Percentiles rank a stretch among this genome's conserved stretches.
These are phyloP conservation scores for Solanum ossicruentum DNA, from an alignment of 257 asterid genomes.

Conservation along the genomic window DNA sequence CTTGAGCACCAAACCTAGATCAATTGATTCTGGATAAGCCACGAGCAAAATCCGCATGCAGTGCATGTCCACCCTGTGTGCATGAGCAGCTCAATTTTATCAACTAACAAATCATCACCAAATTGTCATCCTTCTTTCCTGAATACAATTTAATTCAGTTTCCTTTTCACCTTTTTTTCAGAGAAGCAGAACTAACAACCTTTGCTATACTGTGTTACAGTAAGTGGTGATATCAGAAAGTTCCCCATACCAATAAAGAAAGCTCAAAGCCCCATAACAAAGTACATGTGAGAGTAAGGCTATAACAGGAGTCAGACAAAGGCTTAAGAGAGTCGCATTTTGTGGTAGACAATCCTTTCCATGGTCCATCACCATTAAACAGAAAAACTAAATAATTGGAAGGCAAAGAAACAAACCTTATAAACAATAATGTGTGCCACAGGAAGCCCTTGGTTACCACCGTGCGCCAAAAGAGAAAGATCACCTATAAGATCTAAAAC, in stretches of 20 bases:
- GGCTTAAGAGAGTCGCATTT: not conserved
- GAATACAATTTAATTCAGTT: not conserved
- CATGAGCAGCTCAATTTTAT: not conserved
- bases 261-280: not conserved
- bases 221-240: not conserved
- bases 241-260: not conserved
- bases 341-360: not conserved
- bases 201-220: not conserved
- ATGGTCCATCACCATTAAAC: not conserved
- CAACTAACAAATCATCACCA: not conserved
- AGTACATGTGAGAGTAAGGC: not conserved
- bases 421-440: slow-evolving; percentile 73
- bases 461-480: slow-evolving; percentile 70
- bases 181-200: not conserved
- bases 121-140: not conserved
- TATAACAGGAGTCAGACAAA: not conserved
- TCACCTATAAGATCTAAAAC: slow-evolving; percentile 94
- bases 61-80: slow-evolving; percentile 67
- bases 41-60: slow-evolving; percentile 64
- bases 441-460: slow-evolving; percentile 80
- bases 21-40: slow-evolving; percentile 15
- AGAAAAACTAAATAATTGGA: not conserved
- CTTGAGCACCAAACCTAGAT: not conserved
- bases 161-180: not conserved
- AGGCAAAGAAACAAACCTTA: slow-evolving; percentile 39